Evolutionary conservation across 257 asterid genomes (phyloP).

Genomic region (Misopates orontium): DNA sequence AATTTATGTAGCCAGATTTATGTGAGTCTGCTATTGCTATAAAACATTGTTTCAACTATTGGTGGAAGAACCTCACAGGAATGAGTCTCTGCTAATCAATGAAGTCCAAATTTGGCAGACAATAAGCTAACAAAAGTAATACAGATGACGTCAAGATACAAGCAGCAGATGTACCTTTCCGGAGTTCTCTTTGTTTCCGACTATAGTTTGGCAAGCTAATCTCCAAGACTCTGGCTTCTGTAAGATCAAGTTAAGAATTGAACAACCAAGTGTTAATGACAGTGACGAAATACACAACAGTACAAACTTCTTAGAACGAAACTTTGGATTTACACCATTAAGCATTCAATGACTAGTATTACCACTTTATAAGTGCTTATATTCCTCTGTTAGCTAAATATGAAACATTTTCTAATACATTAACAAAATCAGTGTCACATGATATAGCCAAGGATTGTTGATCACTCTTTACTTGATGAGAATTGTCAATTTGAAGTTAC

Average conservation of each 20-base stretch:
- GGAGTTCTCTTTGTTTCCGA: conserved; percentile 85
- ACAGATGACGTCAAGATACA: background rate
- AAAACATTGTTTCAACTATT: background rate
- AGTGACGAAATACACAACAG: background rate
- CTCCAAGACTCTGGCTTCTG: conserved; percentile 98
- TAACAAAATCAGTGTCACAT: no score
- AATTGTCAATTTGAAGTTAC: no score
- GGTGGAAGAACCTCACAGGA: background rate
- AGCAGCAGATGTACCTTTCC: conserved; percentile 66
- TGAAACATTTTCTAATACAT: background rate
- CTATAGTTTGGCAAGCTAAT: conserved; percentile 95
- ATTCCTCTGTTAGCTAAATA: background rate
- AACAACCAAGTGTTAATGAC: background rate
- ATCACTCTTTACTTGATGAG: no score
- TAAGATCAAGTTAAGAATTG: conserved; percentile 15
- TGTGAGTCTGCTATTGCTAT: background rate
- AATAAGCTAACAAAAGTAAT: background rate
- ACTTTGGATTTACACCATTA: background rate
- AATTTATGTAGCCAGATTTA: background rate
- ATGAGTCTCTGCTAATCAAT: background rate
- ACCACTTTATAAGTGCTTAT: no score
- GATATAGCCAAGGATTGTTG: no score
- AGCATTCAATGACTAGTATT: no score
- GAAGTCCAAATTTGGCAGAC: background rate
- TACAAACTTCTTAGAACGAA: background rate